These are phyloP conservation scores for Linnemannia elongata DNA, from an alignment of 192 early-diverging fungal genomes.

Conservation along the genomic window DNA sequence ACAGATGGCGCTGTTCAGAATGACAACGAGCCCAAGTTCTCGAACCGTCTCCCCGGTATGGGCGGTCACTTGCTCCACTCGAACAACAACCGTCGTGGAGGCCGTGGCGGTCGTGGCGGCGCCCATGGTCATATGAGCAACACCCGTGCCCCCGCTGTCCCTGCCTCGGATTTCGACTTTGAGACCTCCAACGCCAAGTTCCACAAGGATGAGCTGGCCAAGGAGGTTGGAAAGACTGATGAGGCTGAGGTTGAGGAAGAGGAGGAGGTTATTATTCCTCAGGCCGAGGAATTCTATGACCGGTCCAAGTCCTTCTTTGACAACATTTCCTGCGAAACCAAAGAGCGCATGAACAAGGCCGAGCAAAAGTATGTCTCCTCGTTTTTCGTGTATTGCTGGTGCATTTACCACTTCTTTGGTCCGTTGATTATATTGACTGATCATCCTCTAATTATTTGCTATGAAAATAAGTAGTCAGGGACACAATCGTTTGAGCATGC, in stretches of 20 bases:
- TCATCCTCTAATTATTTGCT: constrained; percentile 20
- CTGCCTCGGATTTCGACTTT: constrained; percentile 93
- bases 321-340: constrained; percentile 96
- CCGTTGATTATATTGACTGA: neutral
- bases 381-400: neutral
- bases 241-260: constrained; percentile 62
- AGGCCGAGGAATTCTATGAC: constrained; percentile 76
- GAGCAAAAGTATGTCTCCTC: constrained; percentile 63
- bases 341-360: constrained; percentile 80
- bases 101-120: constrained; percentile 58
- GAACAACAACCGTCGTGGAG: constrained; percentile 62
- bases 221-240: constrained; percentile 75
- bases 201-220: constrained; percentile 86
- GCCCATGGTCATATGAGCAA: constrained; percentile 57
- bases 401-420: neutral
- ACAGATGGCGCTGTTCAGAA: constrained; percentile 41
- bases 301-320: constrained; percentile 94
- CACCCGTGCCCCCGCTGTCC: constrained; percentile 61
- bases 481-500: constrained; percentile 61
- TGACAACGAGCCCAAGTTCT: constrained; percentile 38
- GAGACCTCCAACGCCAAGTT: constrained; percentile 96
- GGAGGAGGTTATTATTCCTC: constrained; percentile 65
- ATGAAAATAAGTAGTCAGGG: constrained; percentile 28
- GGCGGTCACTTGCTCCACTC: constrained; percentile 61
- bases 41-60: constrained; percentile 66